A percentile compares a stretch with the other conserved stretches of the same genome.
Conservation (phyloP, 83 land plant species). For the Picea abies region DNA sequence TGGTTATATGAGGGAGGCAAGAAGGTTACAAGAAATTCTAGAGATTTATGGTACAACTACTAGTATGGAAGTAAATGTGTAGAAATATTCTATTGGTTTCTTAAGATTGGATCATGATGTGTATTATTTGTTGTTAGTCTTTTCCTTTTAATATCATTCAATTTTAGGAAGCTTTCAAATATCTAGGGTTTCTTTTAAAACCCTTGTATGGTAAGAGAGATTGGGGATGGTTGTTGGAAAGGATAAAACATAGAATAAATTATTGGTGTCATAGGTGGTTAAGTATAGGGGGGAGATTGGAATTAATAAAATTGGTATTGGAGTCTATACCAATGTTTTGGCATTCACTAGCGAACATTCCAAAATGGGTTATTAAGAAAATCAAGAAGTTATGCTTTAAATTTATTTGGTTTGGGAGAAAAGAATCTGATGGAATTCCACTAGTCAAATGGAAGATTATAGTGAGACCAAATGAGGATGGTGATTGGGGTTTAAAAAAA, state of each 20-base stretch:
- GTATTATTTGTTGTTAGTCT: not conserved
- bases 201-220: not conserved
- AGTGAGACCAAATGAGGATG: not conserved
- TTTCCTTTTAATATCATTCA: no score
- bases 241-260: not conserved
- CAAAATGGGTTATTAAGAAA: not conserved
- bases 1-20: not conserved
- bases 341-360: not conserved
- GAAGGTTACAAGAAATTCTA: not conserved
- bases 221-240: not conserved
- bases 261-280: not conserved
- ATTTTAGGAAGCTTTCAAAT: not conserved
- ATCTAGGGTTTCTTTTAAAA: not conserved
- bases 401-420: not conserved
- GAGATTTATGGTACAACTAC: not conserved
- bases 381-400: no score
- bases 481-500: not conserved
- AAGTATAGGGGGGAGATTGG: no score
- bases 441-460: not conserved
- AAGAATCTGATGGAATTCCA: not conserved
- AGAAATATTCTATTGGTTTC: no score
- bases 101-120: not conserved
- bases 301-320: not conserved
- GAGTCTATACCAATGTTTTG: not conserved
- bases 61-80: not conserved